Base-by-base conservation (phyloP, 2,329 filamentous ascomycete genomes). In the Aspergillus candidus region DNA sequence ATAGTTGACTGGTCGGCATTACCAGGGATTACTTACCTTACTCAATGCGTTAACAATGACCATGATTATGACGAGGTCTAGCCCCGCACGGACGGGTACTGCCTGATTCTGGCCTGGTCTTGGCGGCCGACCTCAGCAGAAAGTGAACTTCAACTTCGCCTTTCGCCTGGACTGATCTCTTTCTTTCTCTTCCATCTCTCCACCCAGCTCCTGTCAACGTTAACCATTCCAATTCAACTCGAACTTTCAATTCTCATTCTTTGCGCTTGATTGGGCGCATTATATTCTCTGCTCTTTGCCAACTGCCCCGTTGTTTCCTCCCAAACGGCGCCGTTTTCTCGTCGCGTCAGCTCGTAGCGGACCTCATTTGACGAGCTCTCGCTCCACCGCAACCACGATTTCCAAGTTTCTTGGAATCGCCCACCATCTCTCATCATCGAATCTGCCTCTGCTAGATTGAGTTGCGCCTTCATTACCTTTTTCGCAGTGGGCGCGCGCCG, bases 171-270 rank as follows among this genome's bases (percentile, higher is more conserved):
- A 40, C 38, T 38, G 15, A 17, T 40, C 33, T 44, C 34, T 14
- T 38, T 49, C 34, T 37, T 42, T 41, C 47, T 44, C 40, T 53
- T 46, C 49, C 48, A 46, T 51, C 50, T 13, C 46, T 27, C 12
- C 30, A 31, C 29, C 30, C 17, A 34, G 13, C 12, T 29, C 15
- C 37, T 38, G 22, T 10, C 22, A 27, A 27, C 22, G 22, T 27
- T 27, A 27, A 10, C 8, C 22, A 27, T 27, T 27, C 6, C 22
- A 27, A 27, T 27, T 10, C 6, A 3, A 27, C 10, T 10, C 22
- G 6, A 27, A 27, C 1, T 27, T 10, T 27, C 4, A 27, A 27
- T 38, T 30, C 15, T 34, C n/a, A 30, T 13, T 14, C 6, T 27
- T 15, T 32, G 11, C n/a, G 22, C 8, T 7, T 13, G 1, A 13